Evolutionary conservation across 352 stramenopile species (phyloP).

Genomic region (Globisporangium paddicum): DNA sequence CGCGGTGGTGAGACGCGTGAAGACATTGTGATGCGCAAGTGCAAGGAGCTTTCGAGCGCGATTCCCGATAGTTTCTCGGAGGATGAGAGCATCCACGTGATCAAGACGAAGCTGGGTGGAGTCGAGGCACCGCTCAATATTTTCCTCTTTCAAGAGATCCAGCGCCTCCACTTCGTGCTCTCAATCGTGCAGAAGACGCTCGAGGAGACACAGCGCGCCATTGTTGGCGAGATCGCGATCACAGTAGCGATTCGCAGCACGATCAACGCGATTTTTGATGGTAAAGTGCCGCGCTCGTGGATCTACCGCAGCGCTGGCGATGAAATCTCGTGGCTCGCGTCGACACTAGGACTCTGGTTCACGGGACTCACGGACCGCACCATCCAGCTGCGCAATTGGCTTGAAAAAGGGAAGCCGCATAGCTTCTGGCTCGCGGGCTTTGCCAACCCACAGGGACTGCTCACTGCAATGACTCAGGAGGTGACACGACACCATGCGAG

Average conservation of each 20-base stretch:
- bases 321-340: slow-evolving; percentile 70
- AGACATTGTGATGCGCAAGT: slow-evolving; percentile 57
- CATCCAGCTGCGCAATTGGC: slow-evolving; percentile 53
- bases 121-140: slow-evolving; percentile 74
- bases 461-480: slow-evolving; percentile 79
- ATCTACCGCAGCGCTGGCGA: slow-evolving; percentile 36
- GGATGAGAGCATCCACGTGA: slow-evolving; percentile 28
- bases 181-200: slow-evolving; percentile 47
- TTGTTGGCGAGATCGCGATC: slow-evolving; percentile 60
- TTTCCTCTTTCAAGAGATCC: slow-evolving; percentile 70
- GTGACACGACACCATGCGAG: slow-evolving; percentile 58
- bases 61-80: slow-evolving; percentile 49
- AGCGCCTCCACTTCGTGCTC: slow-evolving; percentile 57
- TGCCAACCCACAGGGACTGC: slow-evolving; percentile 68
- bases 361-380: slow-evolving; percentile 54
- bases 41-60: slow-evolving; percentile 40
- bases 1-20: slow-evolving; percentile 43
- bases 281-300: slow-evolving; percentile 57
- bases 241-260: slow-evolving; percentile 42
- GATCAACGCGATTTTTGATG: slow-evolving; percentile 69
- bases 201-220: slow-evolving; percentile 42
- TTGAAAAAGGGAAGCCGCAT: slow-evolving; percentile 51
- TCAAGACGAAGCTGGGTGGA: slow-evolving; percentile 54
- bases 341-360: slow-evolving; percentile 65
- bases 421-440: slow-evolving; percentile 80